Evolutionary conservation across 1,284 basidiomycete species (phyloP), one percentile per base, ranked within the genome.

Genomic region (Moesziomyces globuligerus): DNA sequence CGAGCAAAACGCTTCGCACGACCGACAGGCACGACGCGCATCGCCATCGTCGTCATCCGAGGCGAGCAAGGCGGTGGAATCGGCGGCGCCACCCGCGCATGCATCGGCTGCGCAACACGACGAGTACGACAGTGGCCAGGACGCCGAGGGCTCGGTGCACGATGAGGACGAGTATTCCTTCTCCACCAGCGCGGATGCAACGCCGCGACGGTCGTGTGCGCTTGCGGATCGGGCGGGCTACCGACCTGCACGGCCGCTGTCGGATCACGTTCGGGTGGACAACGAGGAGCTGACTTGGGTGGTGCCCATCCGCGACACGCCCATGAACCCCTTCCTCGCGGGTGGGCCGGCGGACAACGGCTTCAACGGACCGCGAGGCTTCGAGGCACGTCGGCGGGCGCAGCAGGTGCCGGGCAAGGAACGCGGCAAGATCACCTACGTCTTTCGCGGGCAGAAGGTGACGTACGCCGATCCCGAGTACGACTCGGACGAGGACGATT

Each of bases 341-440:
- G 78, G 78, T n/a, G 78, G 78, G 10, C 78, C 78, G 0, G 78
- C 78, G 5, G 78, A 80, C 42, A 50, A 69, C 8, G 78, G 78
- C 20, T 71, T 74, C 45, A 49, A 71, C 4, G 78, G 78, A 3
- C 74, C 72, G 21, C 50, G 71, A 15, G 62, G 45, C 0, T 37
- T 56, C 11, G 26, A 57, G 43, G 71, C 72, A 1, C 54, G 56
- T n/a, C 46, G 40, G 23, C 62, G 69, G 6, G 61, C 72, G 9
- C 46, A 39, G 25, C 45, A 52, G 41, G 50, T 62, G 5, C 76
- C 76, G 6, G 52, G 45, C 39, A 59, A 67, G 48, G 64, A 73
- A 21, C 53, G 54, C 15, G 74, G 69, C 41, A 71, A 65, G 39
- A 72, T 75, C 38, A 53, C 70, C 6, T 79, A 70, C 59, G 78